Evolutionary conservation across 2,329 filamentous ascomycete genomes (phyloP).

Genomic region (Cladosporium austrohemisphaericum): DNA sequence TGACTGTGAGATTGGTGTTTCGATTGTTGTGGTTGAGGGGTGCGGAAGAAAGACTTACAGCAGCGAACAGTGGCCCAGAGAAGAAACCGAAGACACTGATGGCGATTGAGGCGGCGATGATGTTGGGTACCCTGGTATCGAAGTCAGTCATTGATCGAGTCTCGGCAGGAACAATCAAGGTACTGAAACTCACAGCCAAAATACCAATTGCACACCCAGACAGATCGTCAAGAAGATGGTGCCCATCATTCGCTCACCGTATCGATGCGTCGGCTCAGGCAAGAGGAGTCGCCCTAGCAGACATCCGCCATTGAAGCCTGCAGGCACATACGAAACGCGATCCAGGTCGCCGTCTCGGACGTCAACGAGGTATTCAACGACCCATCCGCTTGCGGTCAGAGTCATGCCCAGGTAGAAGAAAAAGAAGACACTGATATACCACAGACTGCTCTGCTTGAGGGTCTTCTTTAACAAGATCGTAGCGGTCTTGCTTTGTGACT

Average conservation of each 20-base stretch:
- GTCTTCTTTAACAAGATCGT: conserved; percentile 45
- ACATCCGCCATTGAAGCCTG: conserved; percentile 57
- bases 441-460: conserved; percentile 47
- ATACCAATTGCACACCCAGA: conserved; percentile 55
- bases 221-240: conserved; percentile 52
- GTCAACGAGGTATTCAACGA: conserved; percentile 61
- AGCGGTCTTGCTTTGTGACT: conserved; percentile 27
- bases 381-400: conserved; percentile 60
- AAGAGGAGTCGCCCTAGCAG: conserved; percentile 50
- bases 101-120: conserved; percentile 50
- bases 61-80: conserved; percentile 56
- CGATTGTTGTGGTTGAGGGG: conserved; percentile 1
- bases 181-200: conserved; percentile 43
- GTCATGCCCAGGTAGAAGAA: conserved; percentile 59
- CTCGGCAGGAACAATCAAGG: conserved; percentile 29
- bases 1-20: not conserved
- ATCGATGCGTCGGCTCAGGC: conserved; percentile 48
- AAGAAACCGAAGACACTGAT: conserved; percentile 57
- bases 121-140: conserved; percentile 36
- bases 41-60: conserved; percentile 38
- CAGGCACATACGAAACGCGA: conserved; percentile 59
- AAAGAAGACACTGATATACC: conserved; percentile 60
- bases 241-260: conserved; percentile 57
- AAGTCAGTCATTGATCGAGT: not conserved
- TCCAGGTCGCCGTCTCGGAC: conserved; percentile 56